Base-by-base conservation (phyloP, 495 filamentous ascomycete genomes). In the Glarea lozoyensis region DNA sequence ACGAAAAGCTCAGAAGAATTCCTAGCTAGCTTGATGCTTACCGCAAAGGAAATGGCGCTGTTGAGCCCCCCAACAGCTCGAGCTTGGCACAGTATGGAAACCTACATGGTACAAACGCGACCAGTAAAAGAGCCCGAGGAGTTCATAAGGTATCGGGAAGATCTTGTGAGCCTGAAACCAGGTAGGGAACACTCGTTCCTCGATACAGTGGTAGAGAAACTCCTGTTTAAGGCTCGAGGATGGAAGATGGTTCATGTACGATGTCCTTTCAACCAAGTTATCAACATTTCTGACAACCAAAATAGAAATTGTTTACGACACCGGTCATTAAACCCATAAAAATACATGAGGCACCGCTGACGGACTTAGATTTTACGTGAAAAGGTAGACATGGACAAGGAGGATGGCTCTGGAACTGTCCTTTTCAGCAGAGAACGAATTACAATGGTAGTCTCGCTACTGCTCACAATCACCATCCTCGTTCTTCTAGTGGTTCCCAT, bases 161-260 rank as follows among this genome's bases (percentile, higher is more conserved):
- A 67, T 36, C 56, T 65, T 18, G 55, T 67, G 2, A 55, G 61
- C 1, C 42, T 68, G 2, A 45, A 57, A 23, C 59, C 61, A 4
- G 54, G 53, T 13, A 53, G 59, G 36, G 63, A 64, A 37, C 37
- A 42, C 35, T 49, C 59, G 23, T 65, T 59, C 53, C 57, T 68
- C 15, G 62, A 66, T 45, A 56, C 53, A 12, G 13, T 56, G 0
- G 45, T 68, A 5, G 63, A 62, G 37, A 55, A 56, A 18, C 23
- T 27, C 6, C 25, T 67, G n/a, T 31, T 31, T 17, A 39, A 37
- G 35, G 7, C 22, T 7, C 25, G 5, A 16, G 16, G 11, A 10
- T 5, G 22, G 16, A 37, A 11, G 4, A 9, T 6, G 15, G 17
- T 35, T 16, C 32, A 35, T 35, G 32, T 16, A 16, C 5, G 32